phyloP scores from a whole-genome alignment of 495 filamentous ascomycete genomes.

The Penicillium egyptiacum region DNA sequence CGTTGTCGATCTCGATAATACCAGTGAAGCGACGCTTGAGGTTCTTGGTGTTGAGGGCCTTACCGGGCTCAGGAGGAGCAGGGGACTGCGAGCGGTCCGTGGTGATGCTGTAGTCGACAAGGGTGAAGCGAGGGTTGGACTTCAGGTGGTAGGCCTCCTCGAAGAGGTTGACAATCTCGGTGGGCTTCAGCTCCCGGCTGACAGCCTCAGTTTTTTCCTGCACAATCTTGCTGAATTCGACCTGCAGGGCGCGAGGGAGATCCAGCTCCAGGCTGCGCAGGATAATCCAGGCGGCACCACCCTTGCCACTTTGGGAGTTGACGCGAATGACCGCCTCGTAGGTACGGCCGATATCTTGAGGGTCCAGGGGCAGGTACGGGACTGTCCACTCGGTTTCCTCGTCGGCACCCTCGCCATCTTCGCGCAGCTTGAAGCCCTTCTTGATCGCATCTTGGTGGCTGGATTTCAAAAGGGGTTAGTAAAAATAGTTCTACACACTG shows the following conservation, averaged over 20 bases:
- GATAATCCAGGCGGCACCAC: conserved; percentile 93
- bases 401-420: conserved; percentile 55
- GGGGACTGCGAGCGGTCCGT: conserved; percentile 80
- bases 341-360: conserved; percentile 88
- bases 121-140: conserved; percentile 74
- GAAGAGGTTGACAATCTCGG: conserved; percentile 85
- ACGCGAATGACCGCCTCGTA: conserved; percentile 98
- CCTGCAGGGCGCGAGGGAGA: conserved; percentile 86
- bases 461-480: conserved; percentile 51
- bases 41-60: conserved; percentile 71
- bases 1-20: conserved; percentile 78
- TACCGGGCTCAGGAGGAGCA: conserved; percentile 64
- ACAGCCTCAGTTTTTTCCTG: conserved; percentile 72
- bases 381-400: conserved; percentile 64
- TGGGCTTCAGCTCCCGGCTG: conserved; percentile 77
- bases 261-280: conserved; percentile 85
- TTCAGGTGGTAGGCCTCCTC: conserved; percentile 81
- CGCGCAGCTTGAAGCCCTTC: conserved; percentile 82
- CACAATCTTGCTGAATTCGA: conserved; percentile 86
- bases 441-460: conserved; percentile 98
- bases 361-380: conserved; percentile 92
- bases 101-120: conserved; percentile 91
- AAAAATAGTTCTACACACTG: conserved; percentile 52
- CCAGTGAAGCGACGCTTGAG: conserved; percentile 84
- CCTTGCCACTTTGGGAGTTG: conserved; percentile 95